A percentile compares a stretch with the other conserved stretches of the same genome.
These are phyloP conservation scores for Isabelozyma pseudorhagii DNA, from an alignment of 805 yeast genomes.

Conservation along the genomic window DNA sequence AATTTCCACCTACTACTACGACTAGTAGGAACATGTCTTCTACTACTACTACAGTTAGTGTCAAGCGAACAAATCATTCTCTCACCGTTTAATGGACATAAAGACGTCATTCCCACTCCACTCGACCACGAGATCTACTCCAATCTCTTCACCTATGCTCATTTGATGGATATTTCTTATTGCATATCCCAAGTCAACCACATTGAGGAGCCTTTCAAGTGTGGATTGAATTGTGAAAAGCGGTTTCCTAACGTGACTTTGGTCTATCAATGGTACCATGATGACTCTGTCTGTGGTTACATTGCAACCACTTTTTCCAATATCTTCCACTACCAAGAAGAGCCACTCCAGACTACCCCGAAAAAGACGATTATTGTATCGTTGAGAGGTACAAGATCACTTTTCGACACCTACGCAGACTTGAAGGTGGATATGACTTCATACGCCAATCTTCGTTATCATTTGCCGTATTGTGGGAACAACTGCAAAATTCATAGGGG, in stretches of 20 bases:
- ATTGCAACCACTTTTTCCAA: slow-evolving; percentile 29
- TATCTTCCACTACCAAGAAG: slow-evolving; percentile 16
- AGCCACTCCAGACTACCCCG: background rate
- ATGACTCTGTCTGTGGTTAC: slow-evolving; percentile 37
- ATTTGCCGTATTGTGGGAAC: slow-evolving; percentile 24
- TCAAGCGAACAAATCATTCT: background rate
- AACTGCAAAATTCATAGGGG: slow-evolving; percentile 40
- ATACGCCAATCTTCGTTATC: slow-evolving; percentile 19
- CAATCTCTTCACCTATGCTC: slow-evolving; percentile 36
- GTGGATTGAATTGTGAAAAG: slow-evolving; percentile 32
- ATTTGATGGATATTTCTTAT: slow-evolving; percentile 41
- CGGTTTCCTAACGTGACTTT: slow-evolving; percentile 35
- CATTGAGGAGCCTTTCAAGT: slow-evolving; percentile 36
- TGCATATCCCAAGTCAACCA: slow-evolving; percentile 30
- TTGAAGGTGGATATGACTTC: slow-evolving; percentile 32
- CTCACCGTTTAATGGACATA: background rate
- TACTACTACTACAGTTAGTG: background rate
- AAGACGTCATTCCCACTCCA: slow-evolving; percentile 8
- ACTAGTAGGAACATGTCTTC: background rate
- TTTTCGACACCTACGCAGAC: slow-evolving; percentile 38
- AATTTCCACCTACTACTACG: no score
- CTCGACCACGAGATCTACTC: slow-evolving; percentile 20
- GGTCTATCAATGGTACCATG: slow-evolving; percentile 39
- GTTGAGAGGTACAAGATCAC: slow-evolving; percentile 42
- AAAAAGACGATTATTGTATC: slow-evolving; percentile 31